Base-by-base conservation (phyloP, 805 yeast species). In the Barnettozyma sucrosica region DNA sequence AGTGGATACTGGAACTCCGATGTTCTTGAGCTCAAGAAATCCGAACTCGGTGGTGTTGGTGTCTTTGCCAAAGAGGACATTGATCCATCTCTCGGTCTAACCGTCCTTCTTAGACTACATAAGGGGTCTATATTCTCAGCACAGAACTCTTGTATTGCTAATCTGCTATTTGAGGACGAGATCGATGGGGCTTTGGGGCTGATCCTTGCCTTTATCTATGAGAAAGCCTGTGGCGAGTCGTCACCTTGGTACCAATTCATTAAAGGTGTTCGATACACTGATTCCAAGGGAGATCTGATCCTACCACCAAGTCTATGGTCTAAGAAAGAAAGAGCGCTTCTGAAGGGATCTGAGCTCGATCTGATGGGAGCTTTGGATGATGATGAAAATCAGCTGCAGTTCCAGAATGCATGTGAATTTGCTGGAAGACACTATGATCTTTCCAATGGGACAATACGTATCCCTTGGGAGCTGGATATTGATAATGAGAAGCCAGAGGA, bases 171-270 rank as follows among this genome's bases (percentile, higher is more conserved):
- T 11, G 96, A 87, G 40, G 73, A 73, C 25, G 72, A 66, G 2
- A 64, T 85, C 5, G 75, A 71, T 34, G 93, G 95, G 0, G 77
- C 85, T 66, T 72, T 78, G 37, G 85, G 81, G 0, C 67, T 90
- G 44, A 78, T 84, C 7, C 53, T 87, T 7, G 79, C 90, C 0
- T 85, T 81, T 49, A 69, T 89, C 24, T 89, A 86, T 58, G 98
- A 92, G 61, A 64, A 71, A 46, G 66, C 77, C 3, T 66, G 74
- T 41, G 79, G 78, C 2, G 67, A 70, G n/a, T 55, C 62, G 4
- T 84, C 95, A n/a, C 97, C 96, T 5, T 92, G 97, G 97, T 70
- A 50, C 50, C 70, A 68, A 3, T 92, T 84, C 61, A 68, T 90
- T 40, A 64, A 69, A 24, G 71, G 84, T 18, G 75, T 88, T 24